phyloP scores from a whole-genome alignment of 306 rosid species.

The Biancaea sappan region DNA sequence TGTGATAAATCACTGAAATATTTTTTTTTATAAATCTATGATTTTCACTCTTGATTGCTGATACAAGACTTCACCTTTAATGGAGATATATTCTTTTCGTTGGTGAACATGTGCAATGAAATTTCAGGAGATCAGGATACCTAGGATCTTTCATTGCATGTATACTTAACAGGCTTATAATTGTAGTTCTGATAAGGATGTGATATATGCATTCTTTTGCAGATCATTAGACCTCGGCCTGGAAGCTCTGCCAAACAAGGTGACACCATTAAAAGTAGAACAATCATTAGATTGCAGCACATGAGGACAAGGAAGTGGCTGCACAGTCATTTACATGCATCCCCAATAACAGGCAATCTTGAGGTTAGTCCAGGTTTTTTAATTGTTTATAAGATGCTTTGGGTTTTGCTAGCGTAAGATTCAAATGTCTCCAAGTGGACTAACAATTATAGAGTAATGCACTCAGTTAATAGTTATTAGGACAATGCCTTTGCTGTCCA shows the following conservation, averaged over 20 bases:
- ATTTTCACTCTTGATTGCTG: background rate
- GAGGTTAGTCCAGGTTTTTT: conserved; percentile 54
- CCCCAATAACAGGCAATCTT: conserved; percentile 91
- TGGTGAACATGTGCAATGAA: background rate
- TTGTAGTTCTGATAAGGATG: background rate
- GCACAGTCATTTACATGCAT: conserved; percentile 95
- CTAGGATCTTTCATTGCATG: background rate
- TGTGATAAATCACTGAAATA: background rate
- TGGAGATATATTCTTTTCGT: background rate
- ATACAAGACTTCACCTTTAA: background rate
- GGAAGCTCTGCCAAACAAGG: conserved; percentile 90
- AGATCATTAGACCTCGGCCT: conserved; percentile 78
- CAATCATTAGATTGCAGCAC: conserved; percentile 89
- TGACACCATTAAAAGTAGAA: conserved; percentile 70
- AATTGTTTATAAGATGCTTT: conserved; percentile 15
- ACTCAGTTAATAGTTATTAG: no score
- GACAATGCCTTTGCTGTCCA: no score
- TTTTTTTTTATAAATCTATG: background rate
- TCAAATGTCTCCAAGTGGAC: background rate
- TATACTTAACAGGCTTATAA: background rate
- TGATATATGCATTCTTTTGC: conserved; percentile 29
- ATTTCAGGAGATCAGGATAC: no score
- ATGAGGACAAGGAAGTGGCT: conserved; percentile 98
- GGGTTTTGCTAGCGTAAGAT: conserved; percentile 17
- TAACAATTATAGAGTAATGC: no score